A percentile compares a stretch with the other conserved stretches of the same genome.
Conservation (phyloP, 1,284 basidiomycete species). For the Papiliotrema terrestris region DNA sequence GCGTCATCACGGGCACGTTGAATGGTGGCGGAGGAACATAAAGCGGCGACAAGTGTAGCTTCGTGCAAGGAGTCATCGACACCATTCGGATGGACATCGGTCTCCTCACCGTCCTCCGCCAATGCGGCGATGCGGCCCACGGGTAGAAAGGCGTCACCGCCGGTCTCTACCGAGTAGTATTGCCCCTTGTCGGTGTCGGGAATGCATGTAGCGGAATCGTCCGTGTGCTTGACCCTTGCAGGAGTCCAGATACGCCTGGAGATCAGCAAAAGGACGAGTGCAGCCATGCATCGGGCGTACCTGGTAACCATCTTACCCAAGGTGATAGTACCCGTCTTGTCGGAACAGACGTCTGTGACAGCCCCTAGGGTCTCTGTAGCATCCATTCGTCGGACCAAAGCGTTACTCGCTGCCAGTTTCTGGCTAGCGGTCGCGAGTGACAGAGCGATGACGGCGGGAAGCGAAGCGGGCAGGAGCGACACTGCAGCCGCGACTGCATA, state of each 20-base stretch:
- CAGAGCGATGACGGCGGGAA: constrained; percentile 50
- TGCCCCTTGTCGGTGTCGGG: constrained; percentile 33
- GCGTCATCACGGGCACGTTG: constrained; percentile 13
- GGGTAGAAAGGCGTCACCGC: constrained; percentile 50
- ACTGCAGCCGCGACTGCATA: constrained; percentile 56
- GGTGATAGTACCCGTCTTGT: constrained; percentile 64
- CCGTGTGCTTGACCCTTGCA: constrained; percentile 17
- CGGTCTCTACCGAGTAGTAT: constrained; percentile 47
- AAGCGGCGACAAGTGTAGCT: constrained; percentile 49
- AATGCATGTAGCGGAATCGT: constrained; percentile 22
- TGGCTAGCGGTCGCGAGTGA: constrained; percentile 47
- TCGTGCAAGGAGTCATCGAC: constrained; percentile 41
- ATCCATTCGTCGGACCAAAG: constrained; percentile 52
- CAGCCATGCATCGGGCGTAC: too few species aligned
- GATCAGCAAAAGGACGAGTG: too few species aligned
- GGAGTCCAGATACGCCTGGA: constrained; percentile 60
- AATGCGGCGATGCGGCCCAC: constrained; percentile 41
- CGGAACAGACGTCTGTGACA: constrained; percentile 61
- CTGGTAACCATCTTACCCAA: constrained; percentile 52
- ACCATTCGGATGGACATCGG: constrained; percentile 28
- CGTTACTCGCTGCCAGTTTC: constrained; percentile 51
- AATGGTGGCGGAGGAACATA: constrained; percentile 54
- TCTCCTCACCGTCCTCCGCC: constrained; percentile 12
- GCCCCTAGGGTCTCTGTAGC: constrained; percentile 59
- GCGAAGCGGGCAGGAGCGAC: constrained; percentile 55